Conservation (phyloP, 768 basidiomycete species). For the Suillus variegatus region DNA sequence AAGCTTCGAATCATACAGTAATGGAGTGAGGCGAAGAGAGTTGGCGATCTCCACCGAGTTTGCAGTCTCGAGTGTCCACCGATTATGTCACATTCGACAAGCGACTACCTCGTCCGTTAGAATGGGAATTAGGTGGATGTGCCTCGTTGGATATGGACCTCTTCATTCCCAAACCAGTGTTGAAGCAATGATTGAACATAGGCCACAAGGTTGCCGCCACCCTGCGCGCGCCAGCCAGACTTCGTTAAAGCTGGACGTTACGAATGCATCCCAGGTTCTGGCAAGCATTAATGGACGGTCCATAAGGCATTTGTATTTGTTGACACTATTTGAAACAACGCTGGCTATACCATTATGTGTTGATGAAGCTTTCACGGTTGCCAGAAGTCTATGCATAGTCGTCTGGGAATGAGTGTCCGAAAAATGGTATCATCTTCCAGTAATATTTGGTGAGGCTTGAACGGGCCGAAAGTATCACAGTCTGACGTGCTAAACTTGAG, state of each 20-base stretch:
- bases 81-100: background rate
- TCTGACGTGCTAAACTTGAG: no score
- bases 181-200: constrained; percentile 1
- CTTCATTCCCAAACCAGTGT: constrained; percentile 22
- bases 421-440: background rate
- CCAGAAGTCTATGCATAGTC: background rate
- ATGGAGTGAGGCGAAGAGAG: no score
- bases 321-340: constrained; percentile 20
- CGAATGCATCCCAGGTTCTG: background rate
- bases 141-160: constrained; percentile 29
- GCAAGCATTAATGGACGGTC: no score
- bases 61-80: background rate
- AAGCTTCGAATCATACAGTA: no score
- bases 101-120: background rate
- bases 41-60: background rate
- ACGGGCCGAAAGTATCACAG: no score
- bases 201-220: constrained; percentile 41
- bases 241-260: background rate
- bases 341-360: constrained; percentile 12
- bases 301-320: no score
- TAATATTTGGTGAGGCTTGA: no score
- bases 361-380: background rate
- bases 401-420: background rate
- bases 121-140: background rate
- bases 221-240: constrained; percentile 32